phyloP scores from a whole-genome alignment of 495 filamentous ascomycete species.

The Trichoderma gamsii region DNA sequence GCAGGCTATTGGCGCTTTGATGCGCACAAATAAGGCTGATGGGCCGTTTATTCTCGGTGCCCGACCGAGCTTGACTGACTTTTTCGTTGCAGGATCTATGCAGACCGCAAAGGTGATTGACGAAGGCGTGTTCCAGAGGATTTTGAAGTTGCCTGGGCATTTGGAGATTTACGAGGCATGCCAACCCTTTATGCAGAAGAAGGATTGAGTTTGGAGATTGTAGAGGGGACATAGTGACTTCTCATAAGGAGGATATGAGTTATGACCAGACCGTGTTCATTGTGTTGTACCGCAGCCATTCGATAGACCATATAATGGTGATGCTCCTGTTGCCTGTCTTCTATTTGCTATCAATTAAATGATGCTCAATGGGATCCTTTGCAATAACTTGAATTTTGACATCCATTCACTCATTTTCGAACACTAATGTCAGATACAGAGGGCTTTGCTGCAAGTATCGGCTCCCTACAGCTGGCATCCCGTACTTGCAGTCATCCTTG shows the following conservation, averaged over 20 bases:
- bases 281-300: too few species aligned
- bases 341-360: too few species aligned
- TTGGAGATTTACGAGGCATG: constrained; percentile 1
- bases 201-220: neutral
- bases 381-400: too few species aligned
- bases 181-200: neutral
- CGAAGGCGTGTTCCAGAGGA: neutral
- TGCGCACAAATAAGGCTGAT: neutral
- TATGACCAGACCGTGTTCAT: too few species aligned
- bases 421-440: neutral
- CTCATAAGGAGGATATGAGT: neutral
- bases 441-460: neutral
- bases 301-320: too few species aligned
- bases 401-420: too few species aligned
- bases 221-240: neutral
- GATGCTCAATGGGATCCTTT: too few species aligned
- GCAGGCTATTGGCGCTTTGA: neutral
- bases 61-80: neutral
- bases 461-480: neutral
- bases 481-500: neutral
- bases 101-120: neutral
- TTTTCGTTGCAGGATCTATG: neutral
- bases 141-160: neutral
- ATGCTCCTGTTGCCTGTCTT: too few species aligned
- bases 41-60: neutral